Base-by-base conservation (phyloP, 495 filamentous ascomycete species). In the Geoglossum glabrum region DNA sequence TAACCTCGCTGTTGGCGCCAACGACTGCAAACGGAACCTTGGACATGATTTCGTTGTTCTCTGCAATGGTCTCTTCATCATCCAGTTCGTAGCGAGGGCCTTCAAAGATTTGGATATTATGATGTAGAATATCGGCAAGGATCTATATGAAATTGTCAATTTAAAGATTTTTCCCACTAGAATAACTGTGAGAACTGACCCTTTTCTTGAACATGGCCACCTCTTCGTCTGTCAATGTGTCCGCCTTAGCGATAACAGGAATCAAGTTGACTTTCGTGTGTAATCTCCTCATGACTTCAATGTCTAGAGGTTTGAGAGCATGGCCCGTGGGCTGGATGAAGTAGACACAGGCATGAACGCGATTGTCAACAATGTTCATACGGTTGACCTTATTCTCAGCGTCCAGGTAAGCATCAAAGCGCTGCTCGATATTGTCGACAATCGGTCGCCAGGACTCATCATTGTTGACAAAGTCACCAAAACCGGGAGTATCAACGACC, bases 181-280 rank as follows among this genome's bases (percentile, higher is more conserved):
- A 50, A 13, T 4, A 43, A 23, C 19, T 54, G 26, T 59, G 23
- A 27, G 33, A 57, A 72, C 88, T 65, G 80, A 96, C 92, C 68
- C 92, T 81, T 65, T 86, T 78, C 81, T 98, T 98, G 80, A 98
- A 98, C 26, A 77, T 75, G 31, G 77, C 74, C 68, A 98, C 87
- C 72, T 97, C 92, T 66, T 98, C 92, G 61, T 98, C 92, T 57
- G 93, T 98, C 67, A 97, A 73, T 57, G 92, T 98, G 74, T 98
- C 92, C 31, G 93, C 80, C 77, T 98, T 98, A 71, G 92, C 92
- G 69, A 98, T 95, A 65, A 98, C 92, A 23, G 92, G 92, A 58
- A 98, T 98, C 71, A 98, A 75, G 79, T 98, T 98, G 80, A 98
- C 92, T 80, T 97, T 98, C 81, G 92, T 97, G 75, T 98, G 92